phyloP scores from a whole-genome alignment of 768 basidiomycete species.

The Leccinum broughii region DNA sequence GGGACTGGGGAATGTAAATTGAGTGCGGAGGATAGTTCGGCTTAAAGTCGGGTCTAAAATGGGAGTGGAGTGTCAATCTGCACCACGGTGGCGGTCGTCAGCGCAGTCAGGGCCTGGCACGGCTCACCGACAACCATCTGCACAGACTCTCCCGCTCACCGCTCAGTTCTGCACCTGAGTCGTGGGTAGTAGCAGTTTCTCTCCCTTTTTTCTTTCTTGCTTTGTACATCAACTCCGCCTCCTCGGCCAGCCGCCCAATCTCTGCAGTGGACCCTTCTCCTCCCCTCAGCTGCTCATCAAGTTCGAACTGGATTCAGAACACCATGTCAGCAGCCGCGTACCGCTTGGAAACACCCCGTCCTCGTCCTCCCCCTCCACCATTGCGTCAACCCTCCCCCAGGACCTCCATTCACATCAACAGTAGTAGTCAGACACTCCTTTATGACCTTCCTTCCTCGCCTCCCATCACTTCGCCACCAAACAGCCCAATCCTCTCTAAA shows the following conservation, averaged over 20 bases:
- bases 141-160: constrained; percentile 14
- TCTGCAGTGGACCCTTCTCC: background rate
- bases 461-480: constrained; percentile 54
- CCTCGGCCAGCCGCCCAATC: constrained; percentile 19
- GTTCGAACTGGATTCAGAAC: constrained; percentile 38
- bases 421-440: constrained; percentile 61
- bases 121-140: constrained; percentile 29
- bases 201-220: constrained; percentile 13
- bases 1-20: background rate
- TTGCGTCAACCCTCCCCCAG: constrained; percentile 51
- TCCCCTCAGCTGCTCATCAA: constrained; percentile 5
- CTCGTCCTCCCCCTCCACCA: constrained; percentile 58
- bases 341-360: constrained; percentile 62
- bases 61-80: constrained; percentile 20
- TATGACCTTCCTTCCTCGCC: constrained; percentile 70
- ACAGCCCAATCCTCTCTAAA: constrained; percentile 46
- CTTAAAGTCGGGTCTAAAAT: constrained; percentile 19
- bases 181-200: constrained; percentile 4
- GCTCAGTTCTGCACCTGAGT: constrained; percentile 5
- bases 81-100: constrained; percentile 29
- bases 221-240: constrained; percentile 19
- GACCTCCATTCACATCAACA: constrained; percentile 43
- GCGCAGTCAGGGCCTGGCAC: constrained; percentile 31
- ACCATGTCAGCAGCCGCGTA: constrained; percentile 63
- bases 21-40: constrained; percentile 7